These are phyloP conservation scores for Gentiana macrophylla DNA, from an alignment of 257 asterid species.

Conservation along the genomic window DNA sequence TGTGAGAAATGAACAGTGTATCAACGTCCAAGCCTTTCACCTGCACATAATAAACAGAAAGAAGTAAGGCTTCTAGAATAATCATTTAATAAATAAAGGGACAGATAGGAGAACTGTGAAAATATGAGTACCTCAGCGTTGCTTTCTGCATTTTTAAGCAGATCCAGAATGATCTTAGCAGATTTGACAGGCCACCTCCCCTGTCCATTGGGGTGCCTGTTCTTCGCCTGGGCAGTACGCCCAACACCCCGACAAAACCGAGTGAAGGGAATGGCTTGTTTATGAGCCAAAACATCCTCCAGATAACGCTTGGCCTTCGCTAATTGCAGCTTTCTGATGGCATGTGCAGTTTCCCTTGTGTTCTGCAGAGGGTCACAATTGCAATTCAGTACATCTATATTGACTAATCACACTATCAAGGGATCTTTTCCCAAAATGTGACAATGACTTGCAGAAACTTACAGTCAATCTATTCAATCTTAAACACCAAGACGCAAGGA, in stretches of 20 bases:
- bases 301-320: slow-evolving; percentile 77
- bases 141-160: slow-evolving; percentile 80
- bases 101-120: neutral
- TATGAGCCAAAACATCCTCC: slow-evolving; percentile 84
- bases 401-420: too few relatives aligned
- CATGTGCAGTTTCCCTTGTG: slow-evolving; percentile 85
- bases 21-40: slow-evolving; percentile 93
- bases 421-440: too few relatives aligned
- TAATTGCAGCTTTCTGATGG: slow-evolving; percentile 60
- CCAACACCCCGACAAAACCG: slow-evolving; percentile 84
- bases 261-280: slow-evolving; percentile 85
- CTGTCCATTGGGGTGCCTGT: slow-evolving; percentile 79
- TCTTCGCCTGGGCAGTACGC: slow-evolving; percentile 90
- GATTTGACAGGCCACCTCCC: slow-evolving; percentile 95
- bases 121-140: slow-evolving; percentile 65
- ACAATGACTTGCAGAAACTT: too few relatives aligned
- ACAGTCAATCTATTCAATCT: too few relatives aligned
- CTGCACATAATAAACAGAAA: slow-evolving; percentile 22
- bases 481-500: too few relatives aligned
- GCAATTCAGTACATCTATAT: too few relatives aligned
- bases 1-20: slow-evolving; percentile 75
- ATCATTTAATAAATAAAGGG: neutral
- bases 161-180: slow-evolving; percentile 58
- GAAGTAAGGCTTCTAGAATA: neutral
- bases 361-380: slow-evolving; percentile 29